phyloP scores from a whole-genome alignment of 2,329 filamentous ascomycete species.

The Neofusicoccum umdonicola region DNA sequence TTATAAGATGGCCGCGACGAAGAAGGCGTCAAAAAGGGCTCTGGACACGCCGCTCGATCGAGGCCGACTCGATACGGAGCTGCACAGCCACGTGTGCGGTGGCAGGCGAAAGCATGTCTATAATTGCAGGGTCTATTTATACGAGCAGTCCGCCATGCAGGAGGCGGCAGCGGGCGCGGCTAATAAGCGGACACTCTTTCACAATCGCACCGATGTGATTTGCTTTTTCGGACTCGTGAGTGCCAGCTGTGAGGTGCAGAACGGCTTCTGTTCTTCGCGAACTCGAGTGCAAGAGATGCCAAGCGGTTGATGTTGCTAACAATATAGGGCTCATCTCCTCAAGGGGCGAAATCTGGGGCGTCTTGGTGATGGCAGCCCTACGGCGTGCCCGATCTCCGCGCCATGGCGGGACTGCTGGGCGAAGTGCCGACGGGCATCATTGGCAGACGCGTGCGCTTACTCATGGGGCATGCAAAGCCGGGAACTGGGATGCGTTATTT shows the following conservation, averaged over 20 bases:
- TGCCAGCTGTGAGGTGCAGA: neutral
- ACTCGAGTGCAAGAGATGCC: neutral
- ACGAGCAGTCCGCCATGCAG: neutral
- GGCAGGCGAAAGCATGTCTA: neutral
- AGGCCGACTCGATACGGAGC: neutral
- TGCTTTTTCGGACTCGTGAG: neutral
- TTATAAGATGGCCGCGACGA: neutral
- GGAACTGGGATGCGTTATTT: constrained; percentile 16
- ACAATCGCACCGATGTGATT: constrained; percentile 3
- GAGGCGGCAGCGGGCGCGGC: neutral
- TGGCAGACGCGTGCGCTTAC: neutral
- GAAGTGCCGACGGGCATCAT: neutral
- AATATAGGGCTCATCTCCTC: neutral
- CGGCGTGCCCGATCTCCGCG: neutral
- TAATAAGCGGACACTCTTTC: neutral
- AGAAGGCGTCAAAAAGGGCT: neutral
- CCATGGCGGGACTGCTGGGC: neutral
- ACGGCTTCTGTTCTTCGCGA: neutral
- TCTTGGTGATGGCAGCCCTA: constrained; percentile 8
- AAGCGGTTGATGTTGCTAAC: neutral
- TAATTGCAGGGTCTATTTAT: constrained; percentile 1
- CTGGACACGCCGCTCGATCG: neutral
- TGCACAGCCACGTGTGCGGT: neutral
- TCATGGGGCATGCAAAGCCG: neutral
- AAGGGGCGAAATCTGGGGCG: neutral